Evolutionary conservation across 1,139 yeast species (phyloP).

Genomic region (Suhomyces choctaworum): DNA sequence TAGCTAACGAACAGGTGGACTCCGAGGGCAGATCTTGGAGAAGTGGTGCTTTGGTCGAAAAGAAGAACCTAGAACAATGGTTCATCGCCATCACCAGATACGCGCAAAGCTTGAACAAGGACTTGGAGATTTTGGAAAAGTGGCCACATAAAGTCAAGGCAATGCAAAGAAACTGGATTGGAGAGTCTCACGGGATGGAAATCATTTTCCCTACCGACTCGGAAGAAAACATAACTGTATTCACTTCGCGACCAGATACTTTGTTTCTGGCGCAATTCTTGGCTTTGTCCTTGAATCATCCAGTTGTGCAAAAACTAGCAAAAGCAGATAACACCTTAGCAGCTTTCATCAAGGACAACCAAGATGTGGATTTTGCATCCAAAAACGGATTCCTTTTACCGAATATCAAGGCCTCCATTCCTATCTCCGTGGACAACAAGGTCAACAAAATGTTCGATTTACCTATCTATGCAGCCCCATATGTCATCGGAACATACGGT

Average conservation of each 20-base stretch:
- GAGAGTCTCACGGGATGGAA: slow-evolving; percentile 80
- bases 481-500: slow-evolving; percentile 81
- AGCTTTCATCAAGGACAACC: slow-evolving; percentile 43
- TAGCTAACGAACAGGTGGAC: slow-evolving; percentile 97
- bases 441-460: slow-evolving; percentile 27
- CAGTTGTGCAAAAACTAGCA: slow-evolving; percentile 47
- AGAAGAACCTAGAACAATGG: slow-evolving; percentile 82
- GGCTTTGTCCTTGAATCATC: slow-evolving; percentile 75
- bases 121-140: slow-evolving; percentile 55
- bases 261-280: slow-evolving; percentile 77
- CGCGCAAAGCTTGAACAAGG: slow-evolving; percentile 65
- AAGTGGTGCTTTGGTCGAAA: slow-evolving; percentile 93
- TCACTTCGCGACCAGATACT: slow-evolving; percentile 91
- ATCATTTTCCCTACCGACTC: slow-evolving; percentile 44
- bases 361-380: slow-evolving; percentile 45
- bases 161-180: slow-evolving; percentile 96
- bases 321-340: slow-evolving; percentile 39
- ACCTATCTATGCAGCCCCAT: slow-evolving; percentile 89
- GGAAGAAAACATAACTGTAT: slow-evolving; percentile 44
- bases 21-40: slow-evolving; percentile 91
- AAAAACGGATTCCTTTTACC: slow-evolving; percentile 64
- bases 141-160: slow-evolving; percentile 91
- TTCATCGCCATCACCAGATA: slow-evolving; percentile 83
- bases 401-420: slow-evolving; percentile 54
- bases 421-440: slow-evolving; percentile 45